Evolutionary conservation across 1,284 basidiomycete genomes (phyloP), one percentile per base, ranked within the genome.

Genomic region (Xerocomus amazonicus): DNA sequence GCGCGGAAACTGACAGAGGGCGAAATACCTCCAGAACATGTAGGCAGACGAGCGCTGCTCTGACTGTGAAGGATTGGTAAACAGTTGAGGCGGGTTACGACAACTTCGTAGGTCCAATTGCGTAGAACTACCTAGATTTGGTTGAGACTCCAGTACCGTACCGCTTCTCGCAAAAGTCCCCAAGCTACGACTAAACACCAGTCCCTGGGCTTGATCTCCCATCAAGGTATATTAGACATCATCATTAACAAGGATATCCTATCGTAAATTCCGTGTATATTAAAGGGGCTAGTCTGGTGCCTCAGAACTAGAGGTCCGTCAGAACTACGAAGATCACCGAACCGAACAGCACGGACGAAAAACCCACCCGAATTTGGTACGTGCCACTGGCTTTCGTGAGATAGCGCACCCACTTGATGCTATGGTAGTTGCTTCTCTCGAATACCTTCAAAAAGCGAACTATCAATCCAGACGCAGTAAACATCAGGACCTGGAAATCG

Each of bases 401-500:
- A 65, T 93, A 91, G 42, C 90, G 74, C 26, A 96, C 92, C 92
- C 92, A 96, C 68, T 95, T 95, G 55, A 94, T 83, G 57, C 88
- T 91, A 60, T 92, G 83, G 65, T 98, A 98, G 60, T 86, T 91
- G 67, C 79, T 84, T 78, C 94, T 97, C 75, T 99, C 97, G 61
- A 97, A 97, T 23, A 99, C 95, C 70, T 98, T 99, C 63, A 99
- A 72, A 78, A 97, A 99, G 42, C 96, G 83, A 14, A 99, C 97
- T 46, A 97, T 86, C 59, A 99, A 70, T 0, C 97, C 97, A 8
- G 94, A 97, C 6, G 95, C 81, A 0, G 96, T 98, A 71, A 97
- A 94, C 96, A 99, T 99, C 61, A 99, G 78, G 50, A 99, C 96
- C 73, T 94, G 84, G 72, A 99, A 99, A 70, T 99, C 95, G 53